Percentiles rank a stretch among this genome's conserved stretches.
phyloP scores from a whole-genome alignment of 2,329 filamentous ascomycete genomes.

The Chaetomium olivaceum region DNA sequence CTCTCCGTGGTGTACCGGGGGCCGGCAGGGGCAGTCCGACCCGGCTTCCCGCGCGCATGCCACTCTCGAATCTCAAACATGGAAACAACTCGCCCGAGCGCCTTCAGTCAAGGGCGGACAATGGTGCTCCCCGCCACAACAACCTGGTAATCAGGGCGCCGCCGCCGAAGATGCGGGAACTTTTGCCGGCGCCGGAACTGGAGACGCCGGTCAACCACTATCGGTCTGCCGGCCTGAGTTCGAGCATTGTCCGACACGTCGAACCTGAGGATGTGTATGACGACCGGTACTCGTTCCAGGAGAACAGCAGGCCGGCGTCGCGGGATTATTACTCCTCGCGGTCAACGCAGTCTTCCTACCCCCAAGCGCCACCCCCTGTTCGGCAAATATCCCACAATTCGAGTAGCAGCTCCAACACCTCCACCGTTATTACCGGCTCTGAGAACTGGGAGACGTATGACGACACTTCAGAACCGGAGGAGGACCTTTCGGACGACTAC shows the following conservation, averaged over 20 bases:
- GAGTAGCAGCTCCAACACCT: slow-evolving; percentile 60
- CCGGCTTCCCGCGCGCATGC: slow-evolving; percentile 68
- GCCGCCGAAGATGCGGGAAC: slow-evolving; percentile 89
- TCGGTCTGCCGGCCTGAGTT: slow-evolving; percentile 49
- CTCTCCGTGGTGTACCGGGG: slow-evolving; percentile 25
- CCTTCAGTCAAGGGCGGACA: slow-evolving; percentile 44
- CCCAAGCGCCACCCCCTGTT: slow-evolving; percentile 38
- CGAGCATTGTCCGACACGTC: slow-evolving; percentile 60
- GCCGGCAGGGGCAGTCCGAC: slow-evolving; percentile 57
- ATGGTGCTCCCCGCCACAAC: slow-evolving; percentile 52
- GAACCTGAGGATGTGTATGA: slow-evolving; percentile 86
- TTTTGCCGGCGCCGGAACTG: slow-evolving; percentile 56
- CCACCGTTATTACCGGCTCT: slow-evolving; percentile 76
- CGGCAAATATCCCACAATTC: slow-evolving; percentile 76
- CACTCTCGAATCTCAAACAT: slow-evolving; percentile 67
- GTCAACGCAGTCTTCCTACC: slow-evolving; percentile 38
- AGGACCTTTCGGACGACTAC: slow-evolving; percentile 75
- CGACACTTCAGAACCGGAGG: slow-evolving; percentile 74
- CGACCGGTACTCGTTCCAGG: slow-evolving; percentile 47
- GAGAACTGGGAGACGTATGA: slow-evolving; percentile 99
- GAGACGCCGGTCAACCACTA: slow-evolving; percentile 53
- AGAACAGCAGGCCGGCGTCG: slow-evolving; percentile 39
- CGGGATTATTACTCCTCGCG: slow-evolving; percentile 48
- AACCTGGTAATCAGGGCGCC: slow-evolving; percentile 64
- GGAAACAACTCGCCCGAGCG: slow-evolving; percentile 83